Percentiles rank a stretch among this genome's conserved stretches.
Conservation (phyloP, 495 filamentous ascomycete genomes). For the Lasiosphaeria hispida region DNA sequence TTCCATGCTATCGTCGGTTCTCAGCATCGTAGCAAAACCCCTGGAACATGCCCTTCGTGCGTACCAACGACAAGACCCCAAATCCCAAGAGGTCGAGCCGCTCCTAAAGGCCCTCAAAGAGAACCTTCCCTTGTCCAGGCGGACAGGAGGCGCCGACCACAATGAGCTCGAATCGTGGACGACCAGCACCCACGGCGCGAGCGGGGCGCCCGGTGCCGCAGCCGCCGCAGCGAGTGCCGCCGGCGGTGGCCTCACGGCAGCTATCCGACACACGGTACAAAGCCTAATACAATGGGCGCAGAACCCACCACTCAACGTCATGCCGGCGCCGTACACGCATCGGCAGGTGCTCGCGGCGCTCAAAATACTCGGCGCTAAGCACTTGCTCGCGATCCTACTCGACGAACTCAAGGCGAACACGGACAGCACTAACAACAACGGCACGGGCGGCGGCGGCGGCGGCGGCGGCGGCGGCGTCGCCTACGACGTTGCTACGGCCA, state of each 20-base stretch:
- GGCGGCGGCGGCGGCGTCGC: slow-evolving; percentile 58
- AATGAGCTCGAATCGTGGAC: slow-evolving; percentile 76
- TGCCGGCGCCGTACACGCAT: slow-evolving; percentile 76
- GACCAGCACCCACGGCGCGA: slow-evolving; percentile 32
- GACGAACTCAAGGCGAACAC: slow-evolving; percentile 62
- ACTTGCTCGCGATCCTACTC: slow-evolving; percentile 59
- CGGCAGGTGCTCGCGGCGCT: slow-evolving; percentile 65
- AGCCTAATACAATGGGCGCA: slow-evolving; percentile 71
- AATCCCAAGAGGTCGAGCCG: slow-evolving; percentile 67
- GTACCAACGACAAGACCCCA: slow-evolving; percentile 65
- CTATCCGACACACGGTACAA: slow-evolving; percentile 64
- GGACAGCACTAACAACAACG: slow-evolving; percentile 46
- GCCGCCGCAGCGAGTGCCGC: slow-evolving; percentile 13
- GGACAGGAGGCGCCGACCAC: slow-evolving; percentile 62
- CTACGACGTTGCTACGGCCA: slow-evolving; percentile 69
- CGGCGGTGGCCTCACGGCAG: slow-evolving; percentile 59
- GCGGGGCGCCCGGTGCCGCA: slow-evolving; percentile 21
- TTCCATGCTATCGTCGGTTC: slow-evolving; percentile 75
- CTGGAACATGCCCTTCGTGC: slow-evolving; percentile 73
- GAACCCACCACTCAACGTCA: slow-evolving; percentile 58
- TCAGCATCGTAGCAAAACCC: slow-evolving; percentile 76
- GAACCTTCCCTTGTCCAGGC: slow-evolving; percentile 61
- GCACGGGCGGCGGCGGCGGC: slow-evolving; percentile 53
- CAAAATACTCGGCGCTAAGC: slow-evolving; percentile 66
- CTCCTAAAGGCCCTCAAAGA: slow-evolving; percentile 68